These are phyloP conservation scores for Beauveria bassiana DNA, from an alignment of 2,329 filamentous ascomycete species.

Conservation along the genomic window DNA sequence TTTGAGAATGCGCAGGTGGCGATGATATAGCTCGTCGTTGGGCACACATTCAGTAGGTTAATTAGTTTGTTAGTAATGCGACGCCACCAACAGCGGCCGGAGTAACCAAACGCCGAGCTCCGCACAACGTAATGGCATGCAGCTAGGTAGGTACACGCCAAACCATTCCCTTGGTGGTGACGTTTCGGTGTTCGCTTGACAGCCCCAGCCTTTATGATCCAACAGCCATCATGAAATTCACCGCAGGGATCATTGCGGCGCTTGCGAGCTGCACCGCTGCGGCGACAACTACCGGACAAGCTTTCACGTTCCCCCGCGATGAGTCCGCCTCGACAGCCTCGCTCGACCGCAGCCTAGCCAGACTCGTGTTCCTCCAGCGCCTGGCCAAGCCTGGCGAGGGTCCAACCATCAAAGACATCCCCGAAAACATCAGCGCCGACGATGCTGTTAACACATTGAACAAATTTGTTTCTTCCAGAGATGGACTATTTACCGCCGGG, in stretches of 20 bases:
- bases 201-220: conserved; percentile 25
- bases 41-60: neutral
- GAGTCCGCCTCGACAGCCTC: conserved; percentile 28
- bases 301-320: conserved; percentile 41
- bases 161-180: conserved; percentile 17
- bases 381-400: conserved; percentile 40
- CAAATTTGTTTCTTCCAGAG: conserved; percentile 46
- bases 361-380: conserved; percentile 52
- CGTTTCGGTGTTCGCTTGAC: conserved; percentile 16
- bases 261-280: conserved; percentile 32
- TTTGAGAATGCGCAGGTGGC: neutral
- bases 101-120: conserved; percentile 12
- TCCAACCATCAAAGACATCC: conserved; percentile 40
- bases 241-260: conserved; percentile 30
- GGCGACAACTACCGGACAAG: conserved; percentile 37
- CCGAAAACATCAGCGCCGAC: conserved; percentile 30
- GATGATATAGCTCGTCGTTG: neutral
- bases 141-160: neutral
- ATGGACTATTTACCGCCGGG: conserved; percentile 39
- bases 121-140: conserved; percentile 5
- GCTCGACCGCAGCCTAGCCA: conserved; percentile 45
- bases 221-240: conserved; percentile 35
- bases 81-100: conserved; percentile 5
- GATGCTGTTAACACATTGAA: conserved; percentile 51
- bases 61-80: neutral